A percentile compares a stretch with the other conserved stretches of the same genome.
These are phyloP conservation scores for Irpex sp. DNA, from an alignment of 1,284 basidiomycete genomes.

Conservation along the genomic window DNA sequence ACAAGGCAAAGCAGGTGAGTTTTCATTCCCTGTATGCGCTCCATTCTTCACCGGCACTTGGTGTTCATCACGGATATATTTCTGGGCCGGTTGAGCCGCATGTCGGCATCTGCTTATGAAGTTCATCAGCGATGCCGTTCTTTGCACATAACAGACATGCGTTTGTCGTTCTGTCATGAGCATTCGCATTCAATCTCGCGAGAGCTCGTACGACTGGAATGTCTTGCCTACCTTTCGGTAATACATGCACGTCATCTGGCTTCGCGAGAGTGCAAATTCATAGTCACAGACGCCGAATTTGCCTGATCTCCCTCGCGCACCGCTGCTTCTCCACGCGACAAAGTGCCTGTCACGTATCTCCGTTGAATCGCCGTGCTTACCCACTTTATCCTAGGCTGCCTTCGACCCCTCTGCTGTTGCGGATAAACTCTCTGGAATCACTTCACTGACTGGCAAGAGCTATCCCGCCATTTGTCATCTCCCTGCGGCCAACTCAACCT, in stretches of 20 bases:
- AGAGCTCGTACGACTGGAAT: neutral
- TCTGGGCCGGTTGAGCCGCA: neutral
- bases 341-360: slow-evolving; percentile 20
- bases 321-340: neutral
- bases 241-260: neutral
- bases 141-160: neutral
- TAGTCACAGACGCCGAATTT: neutral
- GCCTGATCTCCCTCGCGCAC: neutral
- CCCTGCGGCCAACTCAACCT: slow-evolving; percentile 18
- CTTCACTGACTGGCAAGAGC: slow-evolving; percentile 34
- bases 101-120: neutral
- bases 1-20: slow-evolving; percentile 32
- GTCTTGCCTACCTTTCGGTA: neutral
- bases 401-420: slow-evolving; percentile 36
- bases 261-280: neutral
- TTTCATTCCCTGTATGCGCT: neutral
- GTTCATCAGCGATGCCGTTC: neutral
- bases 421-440: slow-evolving; percentile 41
- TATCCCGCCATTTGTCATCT: slow-evolving; percentile 28
- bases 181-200: neutral
- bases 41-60: neutral
- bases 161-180: neutral
- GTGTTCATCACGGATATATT: neutral
- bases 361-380: slow-evolving; percentile 15
- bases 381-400: slow-evolving; percentile 15